Evolutionary conservation across 2,329 filamentous ascomycete species (phyloP), one percentile per base, ranked within the genome.

Genomic region (Colletotrichum karsti): DNA sequence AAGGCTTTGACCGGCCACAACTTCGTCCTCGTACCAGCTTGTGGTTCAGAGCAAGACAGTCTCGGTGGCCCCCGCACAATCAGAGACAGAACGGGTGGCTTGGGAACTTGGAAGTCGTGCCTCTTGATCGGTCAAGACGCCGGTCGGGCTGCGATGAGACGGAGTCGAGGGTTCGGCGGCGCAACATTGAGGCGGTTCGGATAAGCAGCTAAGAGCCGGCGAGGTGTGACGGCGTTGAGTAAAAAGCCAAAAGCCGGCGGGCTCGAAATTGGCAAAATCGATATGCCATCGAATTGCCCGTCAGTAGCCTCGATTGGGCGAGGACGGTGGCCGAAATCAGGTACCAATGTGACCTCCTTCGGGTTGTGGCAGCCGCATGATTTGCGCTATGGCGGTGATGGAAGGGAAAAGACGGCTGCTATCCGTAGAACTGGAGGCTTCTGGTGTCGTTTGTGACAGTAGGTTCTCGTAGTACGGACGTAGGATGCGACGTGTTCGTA

Each of bases 311-410:
- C 18, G 12, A n/a, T 24, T 42, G 56, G 46, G 37, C 53, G 13
- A 20, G 20, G 26, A 46, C 7, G 15, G 9, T 39, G 37, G 46
- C 22, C 46, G 48, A 64, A 53, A 54, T 48, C 57, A 37, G 63
- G 46, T 28, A 46, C 24, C 46, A 53, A 61, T 61, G 56, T n/a
- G 33, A 61, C 62, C 46, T 33, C 10, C 13, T 20, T 6, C 26
- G 26, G n/a, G 39, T 26, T 24, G 24, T 24, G 48, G 22, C 18
- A 46, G 56, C 22, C n/a, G 24, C 56, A 61, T 28, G 24, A 22
- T 30, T 24, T 28, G 37, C 56, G 57, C 57, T 61, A 37, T 55
- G 57, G 41, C 57, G 48, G 46, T 13, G 62, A 53, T 35, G 8
- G 22, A 44, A 9, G 26, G 46, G 28, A 39, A 28, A 26, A 54